Base-by-base conservation (phyloP, 2,329 filamentous ascomycete species). In the Exophiala dermatitidis region DNA sequence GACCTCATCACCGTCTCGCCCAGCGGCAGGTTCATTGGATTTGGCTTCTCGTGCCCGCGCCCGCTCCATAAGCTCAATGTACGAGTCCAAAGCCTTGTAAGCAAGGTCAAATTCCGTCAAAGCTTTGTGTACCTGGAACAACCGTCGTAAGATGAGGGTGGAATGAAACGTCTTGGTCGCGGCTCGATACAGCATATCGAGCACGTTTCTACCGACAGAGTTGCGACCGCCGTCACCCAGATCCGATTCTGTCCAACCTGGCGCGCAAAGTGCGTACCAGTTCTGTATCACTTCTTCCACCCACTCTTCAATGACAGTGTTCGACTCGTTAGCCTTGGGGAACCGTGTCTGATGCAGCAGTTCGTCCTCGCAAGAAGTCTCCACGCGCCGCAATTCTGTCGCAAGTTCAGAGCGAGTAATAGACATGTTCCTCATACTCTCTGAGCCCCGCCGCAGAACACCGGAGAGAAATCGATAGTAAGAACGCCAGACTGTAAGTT, bases 101-200 rank as follows among this genome's bases (percentile, higher is more conserved):
- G 90, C 90, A 46, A 97, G 74, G 52, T 95, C 88, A 61, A 96
- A 97, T 62, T 98, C 91, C 5, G 90, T 89, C 12, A 96, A 76
- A 2, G 89, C 81, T 12, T 91, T 77, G 68, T 98, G 93, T 1
- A 95, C 85, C 7, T 83, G 85, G 66, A 97, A 97, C 0, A 98
- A 77, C 63, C 90, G 82, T 53, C 91, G 80, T 31, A 98, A 74
- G 57, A 97, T 87, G 6, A 89, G 76, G 1, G 91, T 95, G 1
- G 93, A 98, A 70, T 98, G 93, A 65, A 93, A 98, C 0, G 90
- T 95, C 69, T 93, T 95, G 6, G 86, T 89, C 5, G 91, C 88
- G 26, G 90, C 88, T 37, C 86, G 85, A 69, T 97, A 98, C 4
- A 98, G 77, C 30, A 90, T 87, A 63, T 84, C 90, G 38, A 98